Conservation (phyloP, 106 monocot genomes). For the Triglochin maritima region DNA sequence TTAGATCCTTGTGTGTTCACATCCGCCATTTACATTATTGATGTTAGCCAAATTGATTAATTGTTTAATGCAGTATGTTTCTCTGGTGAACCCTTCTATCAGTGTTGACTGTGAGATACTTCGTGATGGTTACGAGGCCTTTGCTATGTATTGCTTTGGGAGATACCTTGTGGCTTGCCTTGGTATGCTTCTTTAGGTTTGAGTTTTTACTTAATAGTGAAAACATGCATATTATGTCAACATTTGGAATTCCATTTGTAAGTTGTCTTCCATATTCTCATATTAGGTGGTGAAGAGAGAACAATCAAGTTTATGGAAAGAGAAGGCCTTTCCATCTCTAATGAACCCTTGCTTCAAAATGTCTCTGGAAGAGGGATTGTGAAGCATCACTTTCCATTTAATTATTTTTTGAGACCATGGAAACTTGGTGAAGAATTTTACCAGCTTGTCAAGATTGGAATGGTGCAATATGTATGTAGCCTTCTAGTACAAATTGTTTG, state of each 20-base stretch:
- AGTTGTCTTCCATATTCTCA: not conserved
- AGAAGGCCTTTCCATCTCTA: slow-evolving; percentile 52
- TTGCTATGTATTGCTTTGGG: slow-evolving; percentile 99
- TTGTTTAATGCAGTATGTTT: slow-evolving; percentile 56
- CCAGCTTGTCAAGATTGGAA: slow-evolving; percentile 69
- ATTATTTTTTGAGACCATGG: slow-evolving; percentile 74
- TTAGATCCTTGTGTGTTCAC: too few relatives aligned
- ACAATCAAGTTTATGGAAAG: slow-evolving; percentile 82
- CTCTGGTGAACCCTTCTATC: slow-evolving; percentile 67
- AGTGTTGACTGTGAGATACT: slow-evolving; percentile 84
- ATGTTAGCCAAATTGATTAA: too few relatives aligned
- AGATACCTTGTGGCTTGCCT: slow-evolving; percentile 96
- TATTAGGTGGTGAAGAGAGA: slow-evolving; percentile 83
- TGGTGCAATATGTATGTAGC: slow-evolving; percentile 69
- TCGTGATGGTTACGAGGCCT: slow-evolving; percentile 90
- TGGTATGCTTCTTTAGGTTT: slow-evolving; percentile 27
- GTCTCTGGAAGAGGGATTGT: slow-evolving; percentile 54
- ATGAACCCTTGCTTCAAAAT: slow-evolving; percentile 39
- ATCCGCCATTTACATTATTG: too few relatives aligned
- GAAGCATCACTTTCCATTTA: slow-evolving; percentile 85
- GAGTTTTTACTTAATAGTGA: too few relatives aligned
- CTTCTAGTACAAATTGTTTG: not conserved
- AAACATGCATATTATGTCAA: slow-evolving; percentile 3
- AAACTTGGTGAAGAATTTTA: slow-evolving; percentile 82
- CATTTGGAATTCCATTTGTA: slow-evolving; percentile 34